These are phyloP conservation scores for Fraxinus albicans DNA, from an alignment of 305 asterid genomes.

Conservation along the genomic window DNA sequence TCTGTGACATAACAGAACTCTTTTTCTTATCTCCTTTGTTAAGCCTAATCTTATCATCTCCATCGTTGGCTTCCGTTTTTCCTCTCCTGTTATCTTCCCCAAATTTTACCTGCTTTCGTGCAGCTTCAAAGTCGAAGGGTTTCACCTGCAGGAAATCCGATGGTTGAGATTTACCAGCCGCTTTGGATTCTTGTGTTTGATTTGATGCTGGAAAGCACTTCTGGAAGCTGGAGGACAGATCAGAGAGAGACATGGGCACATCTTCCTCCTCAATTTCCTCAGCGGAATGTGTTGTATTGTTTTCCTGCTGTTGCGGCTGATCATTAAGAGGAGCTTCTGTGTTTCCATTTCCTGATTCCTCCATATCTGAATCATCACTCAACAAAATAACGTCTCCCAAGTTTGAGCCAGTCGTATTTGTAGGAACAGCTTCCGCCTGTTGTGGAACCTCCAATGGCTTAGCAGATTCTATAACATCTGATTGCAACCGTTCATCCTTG, in stretches of 20 bases:
- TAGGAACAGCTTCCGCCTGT: conserved; percentile 25
- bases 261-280: conserved; percentile 40
- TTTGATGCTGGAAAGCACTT: conserved; percentile 57
- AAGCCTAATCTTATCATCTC: conserved; percentile 23
- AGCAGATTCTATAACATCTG: conserved; percentile 33
- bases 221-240: conserved; percentile 77
- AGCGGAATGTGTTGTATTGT: conserved; percentile 26
- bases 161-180: conserved; percentile 34
- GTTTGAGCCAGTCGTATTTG: conserved; percentile 33
- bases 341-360: conserved; percentile 32
- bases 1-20: conserved; percentile 24
- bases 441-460: conserved; percentile 28
- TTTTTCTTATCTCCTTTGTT: conserved; percentile 43
- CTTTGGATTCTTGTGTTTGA: conserved; percentile 26
- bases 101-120: conserved; percentile 55
- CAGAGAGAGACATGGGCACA: conserved; percentile 61
- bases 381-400: conserved; percentile 46
- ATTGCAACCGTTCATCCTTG: conserved; percentile 32
- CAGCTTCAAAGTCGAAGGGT: conserved; percentile 83
- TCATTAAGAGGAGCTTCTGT: conserved; percentile 22
- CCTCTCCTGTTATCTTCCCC: conserved; percentile 37
- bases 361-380: conserved; percentile 53
- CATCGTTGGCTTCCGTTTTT: conserved; percentile 25
- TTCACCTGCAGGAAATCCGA: conserved; percentile 35
- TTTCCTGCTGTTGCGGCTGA: conserved; percentile 29